These are phyloP conservation scores for Serendipita indica DNA, from an alignment of 768 basidiomycete genomes.

Conservation along the genomic window DNA sequence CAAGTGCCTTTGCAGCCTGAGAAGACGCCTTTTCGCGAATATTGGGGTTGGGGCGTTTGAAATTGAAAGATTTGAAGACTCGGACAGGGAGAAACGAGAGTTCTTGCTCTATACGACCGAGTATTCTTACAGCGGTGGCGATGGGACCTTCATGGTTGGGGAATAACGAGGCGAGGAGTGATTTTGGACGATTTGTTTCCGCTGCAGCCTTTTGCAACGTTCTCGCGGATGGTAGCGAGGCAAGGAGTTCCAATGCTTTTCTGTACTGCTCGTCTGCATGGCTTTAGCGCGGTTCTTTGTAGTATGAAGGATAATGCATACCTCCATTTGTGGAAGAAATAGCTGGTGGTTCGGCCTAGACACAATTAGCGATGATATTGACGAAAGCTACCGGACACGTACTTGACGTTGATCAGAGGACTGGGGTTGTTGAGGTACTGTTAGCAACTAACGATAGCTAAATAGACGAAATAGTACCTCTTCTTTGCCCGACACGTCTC, in stretches of 20 bases:
- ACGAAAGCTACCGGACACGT: not conserved
- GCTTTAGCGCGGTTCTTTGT: not conserved
- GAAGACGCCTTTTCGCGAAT: constrained; percentile 41
- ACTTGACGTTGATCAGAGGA: not conserved
- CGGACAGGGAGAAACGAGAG: constrained; percentile 32
- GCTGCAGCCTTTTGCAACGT: constrained; percentile 1
- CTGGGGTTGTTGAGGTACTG: no score
- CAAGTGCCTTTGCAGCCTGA: constrained; percentile 69
- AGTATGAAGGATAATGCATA: not conserved
- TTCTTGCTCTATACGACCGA: constrained; percentile 48
- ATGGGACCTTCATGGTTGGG: constrained; percentile 30
- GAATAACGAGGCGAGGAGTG: constrained; percentile 14
- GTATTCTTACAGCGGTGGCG: constrained; percentile 53
- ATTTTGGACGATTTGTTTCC: constrained; percentile 5
- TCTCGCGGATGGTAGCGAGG: not conserved
- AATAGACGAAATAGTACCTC: no score
- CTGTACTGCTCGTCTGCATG: constrained; percentile 4
- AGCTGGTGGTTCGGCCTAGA: not conserved
- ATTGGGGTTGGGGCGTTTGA: constrained; percentile 9
- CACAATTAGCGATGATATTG: not conserved
- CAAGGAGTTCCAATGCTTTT: not conserved
- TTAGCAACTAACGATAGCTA: no score
- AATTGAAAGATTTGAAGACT: not conserved
- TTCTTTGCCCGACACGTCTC: no score
- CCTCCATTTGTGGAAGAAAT: not conserved